Evolutionary conservation across 2,329 filamentous ascomycete species (phyloP).

Genomic region (Nigrospora osmanthi): DNA sequence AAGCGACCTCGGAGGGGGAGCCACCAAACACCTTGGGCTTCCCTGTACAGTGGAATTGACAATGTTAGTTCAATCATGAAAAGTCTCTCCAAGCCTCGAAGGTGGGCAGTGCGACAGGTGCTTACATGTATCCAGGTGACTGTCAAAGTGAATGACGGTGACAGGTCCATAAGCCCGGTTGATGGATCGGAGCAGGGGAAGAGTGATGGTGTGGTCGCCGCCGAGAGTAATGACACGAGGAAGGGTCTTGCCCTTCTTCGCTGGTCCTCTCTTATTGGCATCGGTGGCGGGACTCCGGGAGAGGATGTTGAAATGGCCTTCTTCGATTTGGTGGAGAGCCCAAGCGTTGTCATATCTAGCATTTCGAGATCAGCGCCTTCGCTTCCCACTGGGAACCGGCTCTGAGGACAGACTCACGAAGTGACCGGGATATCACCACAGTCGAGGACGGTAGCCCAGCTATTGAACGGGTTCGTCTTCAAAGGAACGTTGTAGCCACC

Average conservation of each 20-base stretch:
- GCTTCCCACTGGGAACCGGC: neutral
- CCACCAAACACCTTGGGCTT: constrained; percentile 82
- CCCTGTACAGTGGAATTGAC: constrained; percentile 42
- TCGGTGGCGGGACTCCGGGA: constrained; percentile 64
- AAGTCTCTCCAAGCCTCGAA: too few species aligned
- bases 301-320: constrained; percentile 71
- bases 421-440: constrained; percentile 82
- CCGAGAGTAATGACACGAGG: constrained; percentile 74
- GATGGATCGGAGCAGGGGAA: constrained; percentile 51
- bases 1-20: constrained; percentile 65
- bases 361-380: neutral
- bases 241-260: constrained; percentile 66
- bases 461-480: constrained; percentile 71
- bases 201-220: constrained; percentile 55
- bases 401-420: constrained; percentile 45
- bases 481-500: constrained; percentile 84
- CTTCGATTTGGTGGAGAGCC: constrained; percentile 77
- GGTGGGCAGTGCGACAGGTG: constrained; percentile 9
- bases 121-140: constrained; percentile 59
- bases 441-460: constrained; percentile 73
- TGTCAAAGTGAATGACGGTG: constrained; percentile 56
- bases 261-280: constrained; percentile 53
- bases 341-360: constrained; percentile 74
- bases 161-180: constrained; percentile 54
- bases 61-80: too few species aligned